Conservation (phyloP, 1,139 yeast genomes). For the Geotrichum citri-aurantii region DNA sequence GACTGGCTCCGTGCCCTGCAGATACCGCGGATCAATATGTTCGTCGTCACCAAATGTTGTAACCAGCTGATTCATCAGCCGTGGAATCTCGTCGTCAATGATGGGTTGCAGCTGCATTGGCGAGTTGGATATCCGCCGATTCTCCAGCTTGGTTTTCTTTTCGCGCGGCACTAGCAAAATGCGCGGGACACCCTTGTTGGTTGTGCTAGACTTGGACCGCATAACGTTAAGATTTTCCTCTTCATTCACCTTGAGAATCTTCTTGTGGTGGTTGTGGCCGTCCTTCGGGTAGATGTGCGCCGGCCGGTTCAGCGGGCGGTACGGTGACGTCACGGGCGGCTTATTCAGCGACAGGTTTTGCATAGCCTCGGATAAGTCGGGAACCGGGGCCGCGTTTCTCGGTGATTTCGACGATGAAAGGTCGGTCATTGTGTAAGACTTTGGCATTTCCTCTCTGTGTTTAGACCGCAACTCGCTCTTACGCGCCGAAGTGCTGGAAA, state of each 20-base stretch:
- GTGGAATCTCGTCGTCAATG: slow-evolving; percentile 18
- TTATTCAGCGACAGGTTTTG: not conserved
- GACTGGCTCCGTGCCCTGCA: slow-evolving; percentile 6
- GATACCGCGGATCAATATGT: slow-evolving; percentile 7
- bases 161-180: slow-evolving; percentile 9
- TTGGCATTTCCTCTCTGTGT: not conserved
- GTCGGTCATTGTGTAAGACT: slow-evolving; percentile 7
- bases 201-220: slow-evolving; percentile 3
- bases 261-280: slow-evolving; percentile 7
- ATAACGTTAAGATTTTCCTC: not conserved
- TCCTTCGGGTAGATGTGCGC: slow-evolving; percentile 6
- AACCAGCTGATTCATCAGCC: slow-evolving; percentile 22
- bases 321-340: not conserved
- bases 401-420: not conserved
- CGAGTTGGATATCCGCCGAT: not conserved
- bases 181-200: slow-evolving; percentile 8
- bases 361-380: not conserved
- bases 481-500: not conserved
- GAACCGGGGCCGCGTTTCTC: not conserved
- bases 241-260: not conserved
- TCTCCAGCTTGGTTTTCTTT: not conserved
- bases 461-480: not conserved
- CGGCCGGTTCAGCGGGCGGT: slow-evolving; percentile 5
- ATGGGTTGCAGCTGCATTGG: not conserved
- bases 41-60: slow-evolving; percentile 22